Conservation (phyloP, 139 green algal species). For the Parachlorella kessleri region DNA sequence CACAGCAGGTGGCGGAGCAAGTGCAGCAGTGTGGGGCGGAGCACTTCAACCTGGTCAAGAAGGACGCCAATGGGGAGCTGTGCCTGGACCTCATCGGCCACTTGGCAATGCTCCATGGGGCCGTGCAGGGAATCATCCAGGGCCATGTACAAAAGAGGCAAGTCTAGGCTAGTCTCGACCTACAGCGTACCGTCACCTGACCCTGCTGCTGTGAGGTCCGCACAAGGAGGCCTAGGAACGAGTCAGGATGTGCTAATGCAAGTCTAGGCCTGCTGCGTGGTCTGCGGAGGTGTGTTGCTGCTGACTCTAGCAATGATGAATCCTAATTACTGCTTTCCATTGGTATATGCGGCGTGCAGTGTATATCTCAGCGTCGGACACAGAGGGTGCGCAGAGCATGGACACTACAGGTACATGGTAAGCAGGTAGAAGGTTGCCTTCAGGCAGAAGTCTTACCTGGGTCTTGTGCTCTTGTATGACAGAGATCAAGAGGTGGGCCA, state of each 20-base stretch:
- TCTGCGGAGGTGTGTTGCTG: not conserved
- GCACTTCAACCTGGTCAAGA: not conserved
- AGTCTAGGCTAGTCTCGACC: not conserved
- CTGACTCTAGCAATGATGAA: too few relatives aligned
- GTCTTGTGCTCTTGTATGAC: too few relatives aligned
- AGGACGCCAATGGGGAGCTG: not conserved
- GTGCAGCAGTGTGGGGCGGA: not conserved
- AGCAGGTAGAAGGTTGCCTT: too few relatives aligned
- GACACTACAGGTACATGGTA: too few relatives aligned
- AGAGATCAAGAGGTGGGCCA: too few relatives aligned
- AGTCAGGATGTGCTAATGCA: not conserved
- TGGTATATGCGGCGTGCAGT: too few relatives aligned
- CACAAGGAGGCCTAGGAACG: not conserved
- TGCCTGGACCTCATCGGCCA: not conserved
- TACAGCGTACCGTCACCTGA: not conserved
- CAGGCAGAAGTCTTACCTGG: not conserved
- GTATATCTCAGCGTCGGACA: not conserved
- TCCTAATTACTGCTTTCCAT: too few relatives aligned
- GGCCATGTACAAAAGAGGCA: not conserved
- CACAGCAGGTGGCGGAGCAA: conserved; percentile 8
- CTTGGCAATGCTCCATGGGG: not conserved
- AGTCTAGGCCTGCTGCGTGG: not conserved
- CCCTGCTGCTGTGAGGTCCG: not conserved
- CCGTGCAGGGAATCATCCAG: not conserved
- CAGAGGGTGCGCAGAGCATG: too few relatives aligned